A percentile compares a stretch with the other conserved stretches of the same genome.
Conservation (phyloP, 306 rosid species). For the Quercus wislizeni region DNA sequence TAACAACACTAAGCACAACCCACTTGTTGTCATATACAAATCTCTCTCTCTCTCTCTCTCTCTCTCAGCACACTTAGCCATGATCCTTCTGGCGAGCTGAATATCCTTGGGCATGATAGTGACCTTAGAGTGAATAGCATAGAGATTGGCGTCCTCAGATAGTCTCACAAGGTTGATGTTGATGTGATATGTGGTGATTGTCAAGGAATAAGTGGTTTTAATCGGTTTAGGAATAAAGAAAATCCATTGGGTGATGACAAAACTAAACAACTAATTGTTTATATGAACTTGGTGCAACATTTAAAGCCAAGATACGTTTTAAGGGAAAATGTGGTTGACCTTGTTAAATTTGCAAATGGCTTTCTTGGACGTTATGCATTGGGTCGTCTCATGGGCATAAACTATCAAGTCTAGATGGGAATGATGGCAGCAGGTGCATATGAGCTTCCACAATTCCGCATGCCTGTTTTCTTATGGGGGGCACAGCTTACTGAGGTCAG, state of each 20-base stretch:
- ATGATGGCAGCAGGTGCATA: conserved; percentile 78
- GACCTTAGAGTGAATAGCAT: conserved; percentile 1
- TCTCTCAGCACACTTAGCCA: conserved; percentile 24
- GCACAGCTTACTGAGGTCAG: fast-evolving
- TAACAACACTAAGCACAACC: no score
- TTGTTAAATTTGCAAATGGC: conserved; percentile 66
- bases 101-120: conserved; percentile 33
- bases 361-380: conserved; percentile 88
- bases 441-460: conserved; percentile 86
- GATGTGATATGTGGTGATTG: no score
- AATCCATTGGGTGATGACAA: no score
- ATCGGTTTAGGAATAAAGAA: no score
- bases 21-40: no score
- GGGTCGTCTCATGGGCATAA: conserved; percentile 75
- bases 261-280: no score
- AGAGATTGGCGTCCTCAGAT: no score
- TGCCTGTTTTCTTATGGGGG: conserved; percentile 48
- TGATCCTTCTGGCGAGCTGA: conserved; percentile 33
- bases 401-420: conserved; percentile 82
- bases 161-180: no score
- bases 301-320: background rate
- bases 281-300: no score
- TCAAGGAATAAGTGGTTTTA: no score
- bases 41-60: background rate
- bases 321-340: conserved; percentile 89